Evolutionary conservation across 148 eudicot genomes (phyloP).

Genomic region (Polygonum aviculare): DNA sequence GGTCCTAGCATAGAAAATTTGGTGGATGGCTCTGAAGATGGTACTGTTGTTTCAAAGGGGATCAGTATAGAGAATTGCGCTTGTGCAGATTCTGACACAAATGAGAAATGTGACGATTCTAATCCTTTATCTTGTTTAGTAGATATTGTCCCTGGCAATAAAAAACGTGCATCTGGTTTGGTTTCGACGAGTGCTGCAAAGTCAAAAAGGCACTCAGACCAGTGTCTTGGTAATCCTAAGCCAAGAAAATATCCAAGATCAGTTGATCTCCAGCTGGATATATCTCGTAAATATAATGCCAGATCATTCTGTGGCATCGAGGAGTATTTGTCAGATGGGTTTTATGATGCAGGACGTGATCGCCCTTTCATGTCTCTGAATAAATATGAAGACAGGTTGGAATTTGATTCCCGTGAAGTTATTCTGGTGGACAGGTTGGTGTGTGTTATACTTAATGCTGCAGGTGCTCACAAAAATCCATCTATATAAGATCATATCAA

Average conservation of each 20-base stretch:
- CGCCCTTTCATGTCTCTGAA: conserved; percentile 76
- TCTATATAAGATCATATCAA: neutral
- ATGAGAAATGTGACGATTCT: conserved; percentile 20
- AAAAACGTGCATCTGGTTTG: conserved; percentile 31
- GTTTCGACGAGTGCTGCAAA: conserved; percentile 31
- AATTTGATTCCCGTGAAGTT: conserved; percentile 76
- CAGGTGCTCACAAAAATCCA: neutral
- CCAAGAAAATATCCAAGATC: conserved; percentile 67
- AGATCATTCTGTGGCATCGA: conserved; percentile 71
- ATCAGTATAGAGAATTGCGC: neutral
- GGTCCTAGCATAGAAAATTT: conserved; percentile 21
- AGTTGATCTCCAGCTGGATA: conserved; percentile 31
- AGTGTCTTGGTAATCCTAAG: conserved; percentile 65
- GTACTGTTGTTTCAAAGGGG: conserved; percentile 21
- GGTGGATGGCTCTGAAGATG: conserved; percentile 21
- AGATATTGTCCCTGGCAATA: conserved; percentile 22
- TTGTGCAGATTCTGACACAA: conserved; percentile 27
- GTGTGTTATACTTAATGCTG: neutral
- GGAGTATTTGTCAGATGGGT: conserved; percentile 82
- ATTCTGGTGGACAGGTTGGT: conserved; percentile 77
- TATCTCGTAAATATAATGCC: conserved; percentile 56
- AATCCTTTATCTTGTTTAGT: conserved; percentile 26
- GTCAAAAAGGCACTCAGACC: conserved; percentile 81
- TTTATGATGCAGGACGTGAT: conserved; percentile 98
- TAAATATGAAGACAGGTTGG: conserved; percentile 51